Evolutionary conservation across 495 filamentous ascomycete genomes (phyloP).

Genomic region (Daldinia loculata): DNA sequence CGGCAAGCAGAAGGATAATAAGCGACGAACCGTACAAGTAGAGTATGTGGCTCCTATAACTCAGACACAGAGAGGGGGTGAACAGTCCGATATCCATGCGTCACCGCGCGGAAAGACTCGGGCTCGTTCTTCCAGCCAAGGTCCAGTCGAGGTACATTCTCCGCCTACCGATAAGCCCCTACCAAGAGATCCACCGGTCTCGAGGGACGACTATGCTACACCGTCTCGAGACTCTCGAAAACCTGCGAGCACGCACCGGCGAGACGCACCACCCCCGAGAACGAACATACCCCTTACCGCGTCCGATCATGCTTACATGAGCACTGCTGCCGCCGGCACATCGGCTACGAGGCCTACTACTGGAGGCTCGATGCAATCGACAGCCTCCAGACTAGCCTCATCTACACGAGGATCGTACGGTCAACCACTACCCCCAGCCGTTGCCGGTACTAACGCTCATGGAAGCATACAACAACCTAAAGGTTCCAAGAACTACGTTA

Average conservation of each 20-base stretch:
- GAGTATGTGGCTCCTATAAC: conserved; percentile 96
- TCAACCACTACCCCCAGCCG: conserved; percentile 84
- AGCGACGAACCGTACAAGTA: conserved; percentile 93
- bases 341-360: conserved; percentile 75
- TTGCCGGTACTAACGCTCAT: conserved; percentile 90
- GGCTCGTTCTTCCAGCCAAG: conserved; percentile 59
- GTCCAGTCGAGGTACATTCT: conserved; percentile 54
- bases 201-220: conserved; percentile 54
- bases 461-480: conserved; percentile 87
- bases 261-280: conserved; percentile 57
- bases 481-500: conserved; percentile 74
- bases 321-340: conserved; percentile 50
- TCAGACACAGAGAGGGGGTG: conserved; percentile 70
- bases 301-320: conserved; percentile 58
- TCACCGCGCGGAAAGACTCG: conserved; percentile 57
- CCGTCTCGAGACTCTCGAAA: conserved; percentile 52
- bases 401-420: conserved; percentile 87
- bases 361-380: conserved; percentile 80
- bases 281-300: conserved; percentile 62
- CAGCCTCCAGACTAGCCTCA: conserved; percentile 61
- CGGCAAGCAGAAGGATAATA: conserved; percentile 77
- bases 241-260: conserved; percentile 59
- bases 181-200: conserved; percentile 59
- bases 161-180: conserved; percentile 62
- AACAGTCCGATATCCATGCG: conserved; percentile 45